Base-by-base conservation (phyloP, 768 basidiomycete species). In the Mycena epipterygia region DNA sequence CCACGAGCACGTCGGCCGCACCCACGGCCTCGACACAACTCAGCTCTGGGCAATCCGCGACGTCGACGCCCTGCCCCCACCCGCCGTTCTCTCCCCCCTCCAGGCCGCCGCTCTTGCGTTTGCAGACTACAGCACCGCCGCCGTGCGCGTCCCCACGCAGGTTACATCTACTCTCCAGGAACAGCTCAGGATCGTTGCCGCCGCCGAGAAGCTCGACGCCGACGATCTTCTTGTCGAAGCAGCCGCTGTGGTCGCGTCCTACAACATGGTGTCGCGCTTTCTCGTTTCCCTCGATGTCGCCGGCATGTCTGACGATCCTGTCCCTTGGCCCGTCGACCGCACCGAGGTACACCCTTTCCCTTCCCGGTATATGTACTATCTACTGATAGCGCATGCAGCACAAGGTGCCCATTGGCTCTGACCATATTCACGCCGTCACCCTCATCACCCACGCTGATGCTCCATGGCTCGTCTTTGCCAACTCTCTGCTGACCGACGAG, bases 221-320 rank as follows among this genome's bases (percentile, higher is more conserved):
- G 82, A 88, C 51, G 86, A 85, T 75, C 71, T 88, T 11, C 82
- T 90, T 42, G 86, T 89, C 41, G 91, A 92, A 74, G 87, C 85
- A 23, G 83, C 85, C 0, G 83, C 87, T 60, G 81, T 87, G 2
- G 86, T 87, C 0, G 87, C 87, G 6, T 79, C 83, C 0, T 92
- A 92, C 78, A 91, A 91, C 79, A 89, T 91, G 88, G 90, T 92
- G 9, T 91, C 90, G 23, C 84, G 91, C n/a, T 87, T 91, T 72
- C 81, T 92, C 33, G 80, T 90, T 16, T 84, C 89, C 0, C 83
- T 89, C 16, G 90, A 92, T 71, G 88, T 92, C 1, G 88, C 84
- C 59, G 89, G 90, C 12, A 78, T 84, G 71, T 83, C 85, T 0
- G 84, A 87, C 49, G 75, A 79, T 23, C 74, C 77, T 16, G 85